Base-by-base conservation (phyloP, 805 yeast species). In the Candida railenensis region DNA sequence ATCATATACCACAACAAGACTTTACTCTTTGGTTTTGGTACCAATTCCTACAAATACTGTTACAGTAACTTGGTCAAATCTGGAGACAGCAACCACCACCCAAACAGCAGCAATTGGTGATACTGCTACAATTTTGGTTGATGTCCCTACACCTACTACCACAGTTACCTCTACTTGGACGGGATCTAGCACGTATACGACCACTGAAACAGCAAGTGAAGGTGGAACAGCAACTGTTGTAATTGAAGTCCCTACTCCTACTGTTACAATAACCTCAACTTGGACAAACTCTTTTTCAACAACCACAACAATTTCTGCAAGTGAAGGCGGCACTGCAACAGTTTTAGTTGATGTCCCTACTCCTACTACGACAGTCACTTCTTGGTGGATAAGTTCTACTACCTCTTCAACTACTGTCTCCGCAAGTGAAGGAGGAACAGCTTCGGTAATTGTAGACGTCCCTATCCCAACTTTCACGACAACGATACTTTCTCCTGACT, bases 401-500 rank as follows among this genome's bases (percentile, higher is more conserved):
- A 47, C 58, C 8, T 45, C 52, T 9, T 48, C 56, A 12, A 48
- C 52, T n/a, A 48, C 44, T 3, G 40, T 1, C 28, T n/a, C 16
- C 42, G 7, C 40, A 19, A 32, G 53, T 3, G 47, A 55, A 3
- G 50, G 40, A 7, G 48, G 37, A 3, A 42, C 45, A 16, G 48
- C 19, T 16, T 42, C 48, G 7, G 15, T 34, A 14, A 18, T 14
- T 7, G 48, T 41, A 15, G 32, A 39, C 4, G 48, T 45, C 3
- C 46, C 48, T n/a, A 37, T 16, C 12, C 46, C 46, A 22, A 40
- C 43, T 42, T 34, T 22, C 37, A 20, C 34, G 4, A 39, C 25
- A 12, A 91, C 97, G 2, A 7, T 2, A 45, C 51, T 2, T 53
- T 49, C 50, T 49, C 52, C 4, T 40, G 44, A 21, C 34, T 39